Conservation (phyloP, 441 rosid genomes). For the Daphne laureola region DNA sequence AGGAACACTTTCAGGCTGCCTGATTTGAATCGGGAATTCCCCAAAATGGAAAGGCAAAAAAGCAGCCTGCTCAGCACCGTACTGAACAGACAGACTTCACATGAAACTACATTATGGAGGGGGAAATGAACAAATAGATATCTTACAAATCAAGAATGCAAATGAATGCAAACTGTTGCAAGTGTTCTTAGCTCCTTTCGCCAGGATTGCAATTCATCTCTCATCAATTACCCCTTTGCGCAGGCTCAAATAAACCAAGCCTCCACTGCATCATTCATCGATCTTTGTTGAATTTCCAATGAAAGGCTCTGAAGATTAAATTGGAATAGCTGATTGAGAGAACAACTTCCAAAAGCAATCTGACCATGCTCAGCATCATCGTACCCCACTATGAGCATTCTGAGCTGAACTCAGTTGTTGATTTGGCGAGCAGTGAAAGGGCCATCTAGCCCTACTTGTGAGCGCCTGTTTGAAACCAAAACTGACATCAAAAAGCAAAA, state of each 20-base stretch:
- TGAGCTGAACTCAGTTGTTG: constrained; percentile 15
- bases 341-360: constrained; percentile 13
- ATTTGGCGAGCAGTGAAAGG: constrained; percentile 13
- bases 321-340: constrained; percentile 11
- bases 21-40: too few relatives aligned
- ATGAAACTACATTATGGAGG: too few relatives aligned
- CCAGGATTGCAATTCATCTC: constrained; percentile 21
- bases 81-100: too few relatives aligned
- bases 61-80: too few relatives aligned
- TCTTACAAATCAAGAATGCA: constrained; percentile 21
- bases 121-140: constrained; percentile 10
- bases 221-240: constrained; percentile 15
- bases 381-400: constrained; percentile 16
- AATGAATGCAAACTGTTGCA: constrained; percentile 19
- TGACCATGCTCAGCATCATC: constrained; percentile 11
- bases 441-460: constrained; percentile 9
- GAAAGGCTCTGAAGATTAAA: constrained; percentile 14
- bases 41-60: too few relatives aligned
- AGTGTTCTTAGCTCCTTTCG: constrained; percentile 22
- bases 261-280: constrained; percentile 8
- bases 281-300: constrained; percentile 11
- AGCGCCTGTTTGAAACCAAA: constrained; percentile 17
- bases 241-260: constrained; percentile 9
- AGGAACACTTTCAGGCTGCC: too few relatives aligned
- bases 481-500: neutral